A percentile compares a stretch with the other conserved stretches of the same genome.
phyloP scores from a whole-genome alignment of 139 green algal genomes.

The Picochlorum sp. region DNA sequence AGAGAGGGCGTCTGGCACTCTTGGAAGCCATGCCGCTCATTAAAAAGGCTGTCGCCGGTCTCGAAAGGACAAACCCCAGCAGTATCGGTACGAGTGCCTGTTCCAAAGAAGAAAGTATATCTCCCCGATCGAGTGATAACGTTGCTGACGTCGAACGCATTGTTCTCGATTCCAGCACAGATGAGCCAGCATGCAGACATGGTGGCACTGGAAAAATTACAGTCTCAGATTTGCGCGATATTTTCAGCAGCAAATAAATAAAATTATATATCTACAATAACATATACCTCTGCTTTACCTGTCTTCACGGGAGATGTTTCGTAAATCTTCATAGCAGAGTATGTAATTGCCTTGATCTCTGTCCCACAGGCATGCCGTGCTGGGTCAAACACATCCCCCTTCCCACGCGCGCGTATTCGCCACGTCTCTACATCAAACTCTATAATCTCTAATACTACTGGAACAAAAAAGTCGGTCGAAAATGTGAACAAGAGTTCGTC shows the following conservation, averaged over 20 bases:
- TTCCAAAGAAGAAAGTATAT: neutral
- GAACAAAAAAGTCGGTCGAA: constrained; percentile 59
- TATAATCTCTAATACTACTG: constrained; percentile 35
- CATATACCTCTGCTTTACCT: constrained; percentile 62
- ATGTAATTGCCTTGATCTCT: constrained; percentile 88
- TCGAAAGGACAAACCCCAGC: neutral
- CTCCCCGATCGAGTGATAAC: too few relatives aligned
- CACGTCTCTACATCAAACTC: constrained; percentile 40
- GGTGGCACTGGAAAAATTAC: constrained; percentile 1
- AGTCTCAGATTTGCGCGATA: constrained; percentile 13
- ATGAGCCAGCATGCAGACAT: too few relatives aligned
- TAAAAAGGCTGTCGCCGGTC: constrained; percentile 5
- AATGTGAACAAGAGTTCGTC: constrained; percentile 81
- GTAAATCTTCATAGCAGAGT: constrained; percentile 73
- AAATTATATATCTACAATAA: constrained; percentile 82
- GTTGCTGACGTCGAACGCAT: too few relatives aligned
- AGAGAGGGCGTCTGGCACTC: neutral
- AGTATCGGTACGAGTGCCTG: neutral
- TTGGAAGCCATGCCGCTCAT: constrained; percentile 3
- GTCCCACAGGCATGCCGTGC: constrained; percentile 53
- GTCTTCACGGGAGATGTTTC: constrained; percentile 19
- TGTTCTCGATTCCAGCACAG: too few relatives aligned
- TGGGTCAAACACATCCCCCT: constrained; percentile 58
- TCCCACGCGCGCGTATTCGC: constrained; percentile 34
- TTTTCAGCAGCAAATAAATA: constrained; percentile 4